Percentiles rank a stretch among this genome's conserved stretches.
Conservation (phyloP, 2,329 filamentous ascomycete genomes). For the Diaporthe sp. region DNA sequence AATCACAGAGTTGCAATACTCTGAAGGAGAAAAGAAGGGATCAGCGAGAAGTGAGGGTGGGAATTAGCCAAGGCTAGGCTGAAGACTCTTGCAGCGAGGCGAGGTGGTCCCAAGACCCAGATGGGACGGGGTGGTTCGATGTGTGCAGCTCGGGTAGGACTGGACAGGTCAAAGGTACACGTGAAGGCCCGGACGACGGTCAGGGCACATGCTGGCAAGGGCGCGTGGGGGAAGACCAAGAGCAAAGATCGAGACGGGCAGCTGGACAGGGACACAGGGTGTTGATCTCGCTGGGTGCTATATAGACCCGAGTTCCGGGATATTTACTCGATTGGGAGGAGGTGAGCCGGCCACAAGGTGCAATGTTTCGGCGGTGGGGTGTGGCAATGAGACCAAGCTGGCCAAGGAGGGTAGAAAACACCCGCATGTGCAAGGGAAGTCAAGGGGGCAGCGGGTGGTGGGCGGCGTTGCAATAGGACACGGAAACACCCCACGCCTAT, state of each 20-base stretch:
- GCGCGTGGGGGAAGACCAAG: conserved; percentile 28
- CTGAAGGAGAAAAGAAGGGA: background rate
- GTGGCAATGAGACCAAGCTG: background rate
- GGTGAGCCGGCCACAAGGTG: conserved; percentile 5
- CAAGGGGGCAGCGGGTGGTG: conserved; percentile 8
- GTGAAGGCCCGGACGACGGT: conserved; percentile 9
- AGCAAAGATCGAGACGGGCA: conserved; percentile 22
- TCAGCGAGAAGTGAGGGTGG: conserved; percentile 4
- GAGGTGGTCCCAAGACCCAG: conserved; percentile 12
- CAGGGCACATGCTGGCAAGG: conserved; percentile 27
- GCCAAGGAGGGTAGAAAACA: conserved; percentile 2
- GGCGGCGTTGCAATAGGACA: conserved; percentile 17
- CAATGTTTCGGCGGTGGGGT: conserved; percentile 22
- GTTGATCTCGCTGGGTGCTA: conserved; percentile 29
- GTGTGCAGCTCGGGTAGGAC: conserved; percentile 11
- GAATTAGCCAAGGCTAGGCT: conserved; percentile 30
- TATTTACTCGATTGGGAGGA: conserved; percentile 31
- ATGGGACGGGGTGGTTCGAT: conserved; percentile 20
- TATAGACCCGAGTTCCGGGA: conserved; percentile 26
- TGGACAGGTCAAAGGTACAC: conserved; percentile 8
- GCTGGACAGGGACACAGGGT: conserved; percentile 13
- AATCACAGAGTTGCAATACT: background rate
- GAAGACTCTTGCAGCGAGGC: conserved; percentile 27
- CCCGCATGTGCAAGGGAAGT: background rate
- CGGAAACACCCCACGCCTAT: conserved; percentile 29